These are phyloP conservation scores for Floccularia luteovirens DNA, from an alignment of 768 basidiomycete species.

Conservation along the genomic window DNA sequence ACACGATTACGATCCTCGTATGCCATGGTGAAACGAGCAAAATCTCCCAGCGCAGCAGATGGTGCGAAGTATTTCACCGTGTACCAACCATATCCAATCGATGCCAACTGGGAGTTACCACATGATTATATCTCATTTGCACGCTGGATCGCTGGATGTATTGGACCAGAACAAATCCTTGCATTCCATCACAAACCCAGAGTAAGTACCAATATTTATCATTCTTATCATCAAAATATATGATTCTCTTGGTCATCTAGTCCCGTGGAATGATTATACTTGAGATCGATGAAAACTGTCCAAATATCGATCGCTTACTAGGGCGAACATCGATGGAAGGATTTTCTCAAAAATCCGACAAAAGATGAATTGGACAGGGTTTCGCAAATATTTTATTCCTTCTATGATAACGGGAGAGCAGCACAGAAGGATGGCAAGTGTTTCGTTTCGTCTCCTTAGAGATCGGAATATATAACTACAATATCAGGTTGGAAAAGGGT, in stretches of 20 bases:
- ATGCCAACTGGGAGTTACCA: slow-evolving; percentile 35
- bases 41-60: slow-evolving; percentile 31
- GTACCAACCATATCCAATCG: slow-evolving; percentile 40
- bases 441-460: background rate
- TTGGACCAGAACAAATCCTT: slow-evolving; percentile 27
- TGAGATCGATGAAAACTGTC: slow-evolving; percentile 33
- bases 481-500: slow-evolving; percentile 43
- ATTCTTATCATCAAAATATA: background rate
- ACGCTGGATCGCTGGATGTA: slow-evolving; percentile 39
- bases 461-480: background rate
- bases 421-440: slow-evolving; percentile 42
- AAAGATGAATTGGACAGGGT: slow-evolving; percentile 26
- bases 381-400: slow-evolving; percentile 33
- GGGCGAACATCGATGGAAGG: slow-evolving; percentile 45
- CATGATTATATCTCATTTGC: slow-evolving; percentile 31
- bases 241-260: slow-evolving; percentile 12
- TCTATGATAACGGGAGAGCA: slow-evolving; percentile 31
- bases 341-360: slow-evolving; percentile 32
- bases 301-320: slow-evolving; percentile 26
- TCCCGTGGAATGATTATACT: slow-evolving; percentile 40
- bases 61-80: slow-evolving; percentile 41
- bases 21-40: slow-evolving; percentile 30
- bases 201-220: slow-evolving; percentile 17
- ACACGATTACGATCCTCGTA: too few species aligned
- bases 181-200: slow-evolving; percentile 41